phyloP scores from a whole-genome alignment of 2,329 filamentous ascomycete species.

The Cercospora janseana region DNA sequence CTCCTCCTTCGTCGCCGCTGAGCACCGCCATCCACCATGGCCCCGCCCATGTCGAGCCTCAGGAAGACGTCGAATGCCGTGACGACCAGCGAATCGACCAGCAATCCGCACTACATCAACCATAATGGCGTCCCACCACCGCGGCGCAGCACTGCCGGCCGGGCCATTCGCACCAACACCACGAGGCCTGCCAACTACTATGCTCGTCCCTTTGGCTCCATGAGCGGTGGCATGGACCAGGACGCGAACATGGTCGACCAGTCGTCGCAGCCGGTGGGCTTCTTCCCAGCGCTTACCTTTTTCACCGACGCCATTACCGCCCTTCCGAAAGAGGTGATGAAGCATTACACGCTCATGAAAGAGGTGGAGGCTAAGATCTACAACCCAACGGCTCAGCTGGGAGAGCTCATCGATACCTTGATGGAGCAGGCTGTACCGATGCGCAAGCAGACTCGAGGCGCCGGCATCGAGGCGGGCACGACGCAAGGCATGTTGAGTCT shows the following conservation, averaged over 20 bases:
- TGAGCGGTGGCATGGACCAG: conserved; percentile 38
- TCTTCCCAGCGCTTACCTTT: conserved; percentile 66
- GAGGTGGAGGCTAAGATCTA: conserved; percentile 98
- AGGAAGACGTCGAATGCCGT: conserved; percentile 7
- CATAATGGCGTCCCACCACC: conserved; percentile 18
- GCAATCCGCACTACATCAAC: conserved; percentile 8
- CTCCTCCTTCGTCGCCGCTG: neutral
- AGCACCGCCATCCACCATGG: conserved; percentile 4
- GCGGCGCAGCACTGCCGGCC: conserved; percentile 39
- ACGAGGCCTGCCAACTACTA: conserved; percentile 52
- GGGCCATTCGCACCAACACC: conserved; percentile 48
- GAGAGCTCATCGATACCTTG: conserved; percentile 68
- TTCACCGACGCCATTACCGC: conserved; percentile 92
- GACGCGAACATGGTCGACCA: conserved; percentile 29
- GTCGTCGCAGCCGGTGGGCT: conserved; percentile 44
- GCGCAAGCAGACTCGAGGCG: conserved; percentile 25
- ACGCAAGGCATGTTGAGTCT: conserved; percentile 37
- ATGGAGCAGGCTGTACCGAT: conserved; percentile 47
- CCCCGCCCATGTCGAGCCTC: conserved; percentile 12
- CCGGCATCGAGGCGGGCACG: conserved; percentile 11
- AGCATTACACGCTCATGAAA: conserved; percentile 92
- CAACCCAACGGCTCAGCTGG: conserved; percentile 77
- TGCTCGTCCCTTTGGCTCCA: conserved; percentile 47
- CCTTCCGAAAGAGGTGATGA: conserved; percentile 88
- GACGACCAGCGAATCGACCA: conserved; percentile 2